phyloP scores from a whole-genome alignment of 2,329 filamentous ascomycete species.

The Macrophomina tecta region DNA sequence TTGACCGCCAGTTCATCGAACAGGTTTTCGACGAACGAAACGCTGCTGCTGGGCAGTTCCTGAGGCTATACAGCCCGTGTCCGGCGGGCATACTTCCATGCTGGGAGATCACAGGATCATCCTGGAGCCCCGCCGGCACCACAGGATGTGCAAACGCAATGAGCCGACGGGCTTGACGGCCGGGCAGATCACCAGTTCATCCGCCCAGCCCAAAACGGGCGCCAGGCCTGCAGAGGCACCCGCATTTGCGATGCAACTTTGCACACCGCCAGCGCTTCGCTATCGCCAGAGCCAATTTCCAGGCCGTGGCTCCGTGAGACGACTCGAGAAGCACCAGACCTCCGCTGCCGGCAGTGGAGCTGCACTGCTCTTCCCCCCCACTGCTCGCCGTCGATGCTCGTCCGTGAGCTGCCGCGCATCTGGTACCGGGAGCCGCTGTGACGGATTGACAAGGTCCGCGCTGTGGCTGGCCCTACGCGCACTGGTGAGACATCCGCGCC shows the following conservation, averaged over 20 bases:
- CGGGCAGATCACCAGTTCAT: conserved; percentile 20
- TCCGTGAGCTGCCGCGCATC: conserved; percentile 6
- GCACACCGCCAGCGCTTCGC: conserved; percentile 15
- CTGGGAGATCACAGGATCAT: conserved; percentile 20
- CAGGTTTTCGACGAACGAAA: background rate
- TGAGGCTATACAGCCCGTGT: conserved; percentile 8
- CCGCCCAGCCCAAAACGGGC: conserved; percentile 11
- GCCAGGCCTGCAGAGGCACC: conserved; percentile 1
- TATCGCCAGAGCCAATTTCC: background rate
- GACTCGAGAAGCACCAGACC: background rate
- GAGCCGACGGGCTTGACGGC: conserved; percentile 19
- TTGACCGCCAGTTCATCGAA: conserved; percentile 6
- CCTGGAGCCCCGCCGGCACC: conserved; percentile 8
- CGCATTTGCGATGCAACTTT: conserved; percentile 4
- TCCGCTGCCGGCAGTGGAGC: background rate
- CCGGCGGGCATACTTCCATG: background rate
- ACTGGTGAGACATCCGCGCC: conserved; percentile 12
- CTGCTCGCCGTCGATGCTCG: background rate
- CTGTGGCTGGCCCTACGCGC: conserved; percentile 9
- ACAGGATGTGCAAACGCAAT: conserved; percentile 7
- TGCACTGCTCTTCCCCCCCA: background rate
- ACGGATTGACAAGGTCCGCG: background rate
- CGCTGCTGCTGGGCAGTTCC: background rate
- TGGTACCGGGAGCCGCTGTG: conserved; percentile 3
- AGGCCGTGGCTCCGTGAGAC: background rate